Base-by-base conservation (phyloP, 2,329 filamentous ascomycete genomes). In the Paraphaeosphaeria minitans region DNA sequence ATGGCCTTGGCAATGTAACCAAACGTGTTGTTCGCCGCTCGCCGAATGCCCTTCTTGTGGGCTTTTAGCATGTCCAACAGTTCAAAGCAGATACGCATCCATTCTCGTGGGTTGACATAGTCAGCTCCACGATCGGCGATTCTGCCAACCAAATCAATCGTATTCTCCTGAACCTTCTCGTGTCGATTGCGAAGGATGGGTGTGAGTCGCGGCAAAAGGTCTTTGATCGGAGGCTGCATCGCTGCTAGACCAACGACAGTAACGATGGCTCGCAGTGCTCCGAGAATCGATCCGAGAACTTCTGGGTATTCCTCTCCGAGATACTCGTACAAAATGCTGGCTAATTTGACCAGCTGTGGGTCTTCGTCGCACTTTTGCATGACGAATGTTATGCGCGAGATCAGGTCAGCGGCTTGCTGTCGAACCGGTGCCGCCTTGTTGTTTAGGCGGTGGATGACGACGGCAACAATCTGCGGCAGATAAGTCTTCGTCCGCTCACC, bases 21-120 rank as follows among this genome's bases (percentile, higher is more conserved):
- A 71, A 99, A 99, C 0, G 95, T 99, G 82, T 99, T 99, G 86
- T 99, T 99, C 69, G 95, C 96, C 22, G 95, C 95, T 77, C 95
- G 90, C 65, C 95, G 91, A 68, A 99, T 99, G 65, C 95, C 96
- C 84, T 99, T 99, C 81, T 99, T 99, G 83, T 99, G 95, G 7
- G 95, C 95, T 80, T 99, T 99, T 71, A 99, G 86, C 95, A 99
- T 99, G 79, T 99, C 95, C 31, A 99, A 87, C 55, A 99, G 83
- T 81, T 99, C 95, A 78, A 99, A 99, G 81, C 95, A 99, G 76
- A 99, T 99, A 75, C 95, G 89, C 96, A 99, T 99, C 95, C 95
- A 99, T 79, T 99, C 95, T 72, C 95, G 87, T 14, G 95, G 93
- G 74, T 97, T 97, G 75, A 99, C 95, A 63, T 91, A 94, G 78